Conservation (phyloP, 2,329 filamentous ascomycete species). For the Davidsoniella australis region DNA sequence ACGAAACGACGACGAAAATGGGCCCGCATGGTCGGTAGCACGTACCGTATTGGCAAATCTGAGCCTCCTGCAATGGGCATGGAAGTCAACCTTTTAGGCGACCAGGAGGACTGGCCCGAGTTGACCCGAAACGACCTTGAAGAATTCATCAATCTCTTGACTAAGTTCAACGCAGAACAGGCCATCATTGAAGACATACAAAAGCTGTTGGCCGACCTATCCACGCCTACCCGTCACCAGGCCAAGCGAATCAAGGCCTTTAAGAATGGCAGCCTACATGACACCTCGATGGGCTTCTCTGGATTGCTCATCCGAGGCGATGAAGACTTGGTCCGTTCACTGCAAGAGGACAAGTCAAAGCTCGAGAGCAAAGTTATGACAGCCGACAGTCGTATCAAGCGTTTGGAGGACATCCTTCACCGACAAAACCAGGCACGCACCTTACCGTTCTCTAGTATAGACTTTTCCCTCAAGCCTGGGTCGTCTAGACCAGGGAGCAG, state of each 20-base stretch:
- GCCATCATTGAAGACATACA: slow-evolving; percentile 53
- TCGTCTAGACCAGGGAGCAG: slow-evolving; percentile 28
- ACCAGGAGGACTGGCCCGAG: slow-evolving; percentile 68
- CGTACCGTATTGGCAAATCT: slow-evolving; percentile 46
- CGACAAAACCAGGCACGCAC: slow-evolving; percentile 46
- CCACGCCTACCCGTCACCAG: slow-evolving; percentile 70
- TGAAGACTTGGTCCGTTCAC: slow-evolving; percentile 56
- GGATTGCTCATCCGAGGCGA: slow-evolving; percentile 75
- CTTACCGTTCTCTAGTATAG: slow-evolving; percentile 31
- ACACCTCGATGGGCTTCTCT: slow-evolving; percentile 72
- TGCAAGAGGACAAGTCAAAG: slow-evolving; percentile 71
- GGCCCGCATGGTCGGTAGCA: slow-evolving; percentile 68
- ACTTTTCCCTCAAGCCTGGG: slow-evolving; percentile 15
- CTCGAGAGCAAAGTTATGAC: slow-evolving; percentile 59
- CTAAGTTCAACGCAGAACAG: slow-evolving; percentile 46
- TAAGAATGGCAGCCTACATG: slow-evolving; percentile 90
- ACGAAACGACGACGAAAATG: slow-evolving; percentile 75
- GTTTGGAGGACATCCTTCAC: slow-evolving; percentile 82
- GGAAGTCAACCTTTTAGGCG: slow-evolving; percentile 69
- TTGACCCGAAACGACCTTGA: slow-evolving; percentile 62
- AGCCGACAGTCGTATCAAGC: slow-evolving; percentile 77
- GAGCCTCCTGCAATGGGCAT: slow-evolving; percentile 59
- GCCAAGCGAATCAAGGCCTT: slow-evolving; percentile 79
- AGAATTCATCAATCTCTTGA: slow-evolving; percentile 51
- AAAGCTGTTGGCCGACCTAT: slow-evolving; percentile 63